Percentiles rank a stretch among this genome's conserved stretches.
Conservation (phyloP, 345 rosid genomes). For the Hibiscus syriacus region DNA sequence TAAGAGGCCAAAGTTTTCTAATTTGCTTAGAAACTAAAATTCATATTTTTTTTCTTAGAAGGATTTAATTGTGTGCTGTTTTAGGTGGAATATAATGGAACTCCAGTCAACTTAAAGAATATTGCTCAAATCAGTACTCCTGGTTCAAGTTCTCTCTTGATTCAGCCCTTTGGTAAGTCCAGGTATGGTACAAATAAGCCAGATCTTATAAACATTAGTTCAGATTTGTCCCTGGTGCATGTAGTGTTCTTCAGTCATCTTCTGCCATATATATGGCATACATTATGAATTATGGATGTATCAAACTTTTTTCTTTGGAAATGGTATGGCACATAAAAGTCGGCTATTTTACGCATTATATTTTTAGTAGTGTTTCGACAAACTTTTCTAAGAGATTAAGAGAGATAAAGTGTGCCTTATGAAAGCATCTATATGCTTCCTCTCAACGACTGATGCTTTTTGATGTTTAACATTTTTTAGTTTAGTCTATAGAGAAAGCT, state of each 20-base stretch:
- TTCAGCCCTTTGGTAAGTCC: slow-evolving; percentile 91
- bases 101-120: slow-evolving; percentile 82
- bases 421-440: slow-evolving; percentile 4
- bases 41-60: neutral
- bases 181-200: slow-evolving; percentile 43
- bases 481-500: slow-evolving; percentile 89
- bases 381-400: too few species aligned
- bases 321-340: too few species aligned
- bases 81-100: slow-evolving; percentile 93
- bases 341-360: too few species aligned
- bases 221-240: neutral
- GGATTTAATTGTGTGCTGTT: slow-evolving; percentile 2
- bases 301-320: too few species aligned
- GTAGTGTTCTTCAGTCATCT: neutral
- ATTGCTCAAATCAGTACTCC: slow-evolving; percentile 91
- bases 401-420: neutral
- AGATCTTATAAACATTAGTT: neutral
- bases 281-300: neutral
- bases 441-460: neutral
- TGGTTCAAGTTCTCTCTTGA: slow-evolving; percentile 80
- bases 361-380: too few species aligned
- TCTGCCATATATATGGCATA: neutral
- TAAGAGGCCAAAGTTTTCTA: neutral
- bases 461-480: slow-evolving; percentile 30
- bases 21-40: neutral